These are phyloP conservation scores for Ophiocordyceps camponoti-saundersi DNA, from an alignment of 2,329 filamentous ascomycete species.

Conservation along the genomic window DNA sequence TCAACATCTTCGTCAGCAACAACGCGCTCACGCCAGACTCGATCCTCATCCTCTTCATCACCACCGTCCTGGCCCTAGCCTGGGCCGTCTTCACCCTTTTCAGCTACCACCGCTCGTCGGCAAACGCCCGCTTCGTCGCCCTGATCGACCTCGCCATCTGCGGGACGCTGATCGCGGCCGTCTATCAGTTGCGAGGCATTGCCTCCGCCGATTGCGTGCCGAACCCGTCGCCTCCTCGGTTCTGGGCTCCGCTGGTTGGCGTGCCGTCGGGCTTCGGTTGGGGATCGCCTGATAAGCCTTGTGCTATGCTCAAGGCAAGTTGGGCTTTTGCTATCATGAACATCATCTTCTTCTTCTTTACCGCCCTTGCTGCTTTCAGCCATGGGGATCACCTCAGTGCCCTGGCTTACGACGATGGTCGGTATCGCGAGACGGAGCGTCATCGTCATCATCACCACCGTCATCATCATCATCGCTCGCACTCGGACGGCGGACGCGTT, in stretches of 20 bases:
- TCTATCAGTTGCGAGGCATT: constrained; percentile 43
- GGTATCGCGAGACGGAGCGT: constrained; percentile 7
- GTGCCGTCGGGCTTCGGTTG: constrained; percentile 29
- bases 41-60: constrained; percentile 52
- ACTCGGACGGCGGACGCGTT: constrained; percentile 7
- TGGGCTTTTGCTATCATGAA: constrained; percentile 91
- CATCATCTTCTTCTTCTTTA: constrained; percentile 62
- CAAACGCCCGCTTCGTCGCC: constrained; percentile 43
- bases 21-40: constrained; percentile 44
- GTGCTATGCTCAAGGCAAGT: constrained; percentile 78
- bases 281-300: constrained; percentile 52
- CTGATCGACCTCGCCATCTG: constrained; percentile 44
- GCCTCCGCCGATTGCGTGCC: constrained; percentile 48
- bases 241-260: constrained; percentile 43
- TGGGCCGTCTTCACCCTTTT: constrained; percentile 51
- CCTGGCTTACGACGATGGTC: constrained; percentile 14
- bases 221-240: constrained; percentile 28
- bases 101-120: constrained; percentile 44
- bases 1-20: constrained; percentile 36
- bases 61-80: constrained; percentile 42
- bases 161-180: constrained; percentile 45
- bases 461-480: constrained; percentile 3
- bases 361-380: constrained; percentile 50
- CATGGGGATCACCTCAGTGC: constrained; percentile 35
- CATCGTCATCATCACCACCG: constrained; percentile 14